A percentile compares a stretch with the other conserved stretches of the same genome.
Conservation (phyloP, 2,329 filamentous ascomycete species). For the Talaromyces sp. region DNA sequence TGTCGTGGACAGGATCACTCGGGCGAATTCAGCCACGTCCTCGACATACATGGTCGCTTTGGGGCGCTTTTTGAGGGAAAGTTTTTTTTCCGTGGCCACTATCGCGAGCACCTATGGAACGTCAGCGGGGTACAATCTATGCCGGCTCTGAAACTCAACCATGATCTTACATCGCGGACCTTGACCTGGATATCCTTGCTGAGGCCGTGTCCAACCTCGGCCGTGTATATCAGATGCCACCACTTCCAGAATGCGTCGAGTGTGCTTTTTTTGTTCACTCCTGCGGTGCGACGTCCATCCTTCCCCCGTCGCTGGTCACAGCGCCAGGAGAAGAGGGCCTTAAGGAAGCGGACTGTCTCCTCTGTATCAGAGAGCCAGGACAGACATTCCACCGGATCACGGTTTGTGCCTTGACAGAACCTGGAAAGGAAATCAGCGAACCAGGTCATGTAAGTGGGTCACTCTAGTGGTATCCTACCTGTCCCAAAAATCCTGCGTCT, state of each 20-base stretch:
- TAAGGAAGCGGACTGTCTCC: constrained; percentile 31
- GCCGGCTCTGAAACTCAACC: neutral
- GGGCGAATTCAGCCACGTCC: constrained; percentile 35
- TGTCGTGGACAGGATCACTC: constrained; percentile 32
- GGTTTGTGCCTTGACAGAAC: constrained; percentile 23
- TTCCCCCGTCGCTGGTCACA: constrained; percentile 20
- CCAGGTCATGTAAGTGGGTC: constrained; percentile 1
- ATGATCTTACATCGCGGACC: constrained; percentile 22
- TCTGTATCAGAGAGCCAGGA: constrained; percentile 29
- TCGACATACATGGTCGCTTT: constrained; percentile 38
- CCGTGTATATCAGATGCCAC: constrained; percentile 29
- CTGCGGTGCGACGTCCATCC: constrained; percentile 9
- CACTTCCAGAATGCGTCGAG: constrained; percentile 28
- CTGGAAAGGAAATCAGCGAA: constrained; percentile 18
- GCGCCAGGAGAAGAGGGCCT: constrained; percentile 26
- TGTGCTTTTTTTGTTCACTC: constrained; percentile 22
- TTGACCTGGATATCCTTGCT: constrained; percentile 24
- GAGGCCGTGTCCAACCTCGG: constrained; percentile 15
- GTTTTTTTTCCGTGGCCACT: constrained; percentile 28
- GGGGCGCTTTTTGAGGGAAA: constrained; percentile 19
- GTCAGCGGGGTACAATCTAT: constrained; percentile 13
- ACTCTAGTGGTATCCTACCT: constrained; percentile 14
- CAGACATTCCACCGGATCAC: constrained; percentile 21
- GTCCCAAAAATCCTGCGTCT: constrained; percentile 28
- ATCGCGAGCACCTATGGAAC: constrained; percentile 29